Conservation (phyloP, 1,284 basidiomycete genomes). For the Ceratobasidium papillatum region DNA sequence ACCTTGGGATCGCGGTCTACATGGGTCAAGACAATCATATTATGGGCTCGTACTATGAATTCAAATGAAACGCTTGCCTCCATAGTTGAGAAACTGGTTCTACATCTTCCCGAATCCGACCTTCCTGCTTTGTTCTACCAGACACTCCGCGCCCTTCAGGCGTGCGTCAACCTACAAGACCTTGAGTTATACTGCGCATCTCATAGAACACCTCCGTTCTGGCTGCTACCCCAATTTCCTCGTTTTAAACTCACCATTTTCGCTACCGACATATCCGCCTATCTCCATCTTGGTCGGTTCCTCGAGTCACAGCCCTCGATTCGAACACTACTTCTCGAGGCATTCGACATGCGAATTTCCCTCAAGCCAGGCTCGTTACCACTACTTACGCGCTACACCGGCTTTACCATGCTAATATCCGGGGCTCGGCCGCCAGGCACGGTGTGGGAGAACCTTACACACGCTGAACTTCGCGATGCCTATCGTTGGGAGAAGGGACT, state of each 20-base stretch:
- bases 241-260: constrained; percentile 7
- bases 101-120: constrained; percentile 30
- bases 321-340: constrained; percentile 10
- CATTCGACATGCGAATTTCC: constrained; percentile 8
- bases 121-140: constrained; percentile 14
- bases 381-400: not conserved
- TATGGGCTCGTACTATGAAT: constrained; percentile 26
- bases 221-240: constrained; percentile 5
- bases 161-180: constrained; percentile 24
- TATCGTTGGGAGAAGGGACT: constrained; percentile 22
- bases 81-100: constrained; percentile 7
- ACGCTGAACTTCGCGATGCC: constrained; percentile 30
- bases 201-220: not conserved
- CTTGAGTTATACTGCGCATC: constrained; percentile 24
- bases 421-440: constrained; percentile 14
- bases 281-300: not conserved
- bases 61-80: not conserved
- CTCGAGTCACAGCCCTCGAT: constrained; percentile 36
- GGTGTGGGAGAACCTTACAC: constrained; percentile 22
- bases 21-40: constrained; percentile 4
- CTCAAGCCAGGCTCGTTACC: constrained; percentile 8
- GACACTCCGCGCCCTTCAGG: constrained; percentile 2
- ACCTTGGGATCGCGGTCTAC: not conserved
- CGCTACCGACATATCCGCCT: constrained; percentile 6
- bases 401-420: constrained; percentile 12